A percentile compares a stretch with the other conserved stretches of the same genome.
Conservation (phyloP, 2,329 filamentous ascomycete genomes). For the Sclerotinia sclerotiorum region DNA sequence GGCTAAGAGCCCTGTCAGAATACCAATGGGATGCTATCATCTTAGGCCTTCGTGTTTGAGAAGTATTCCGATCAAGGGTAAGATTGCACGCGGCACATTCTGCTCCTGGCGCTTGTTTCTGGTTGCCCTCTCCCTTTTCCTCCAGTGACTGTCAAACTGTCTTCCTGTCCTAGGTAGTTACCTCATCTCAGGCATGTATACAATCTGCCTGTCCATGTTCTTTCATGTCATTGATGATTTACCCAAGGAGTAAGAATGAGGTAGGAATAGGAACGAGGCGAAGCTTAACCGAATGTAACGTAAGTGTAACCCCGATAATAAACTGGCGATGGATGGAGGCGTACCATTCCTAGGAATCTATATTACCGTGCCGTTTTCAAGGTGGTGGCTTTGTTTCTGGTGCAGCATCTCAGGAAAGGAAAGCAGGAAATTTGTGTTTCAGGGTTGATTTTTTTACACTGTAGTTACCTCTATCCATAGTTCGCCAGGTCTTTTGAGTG, state of each 20-base stretch:
- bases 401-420: slow-evolving; percentile 16
- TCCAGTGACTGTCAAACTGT: neutral
- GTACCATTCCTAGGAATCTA: neutral
- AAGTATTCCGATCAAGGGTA: slow-evolving; percentile 7
- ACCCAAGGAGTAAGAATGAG: neutral
- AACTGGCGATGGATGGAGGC: neutral
- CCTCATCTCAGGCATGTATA: slow-evolving; percentile 3
- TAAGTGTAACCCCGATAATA: neutral
- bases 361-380: slow-evolving; percentile 2
- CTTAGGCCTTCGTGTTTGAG: slow-evolving; percentile 19
- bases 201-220: neutral
- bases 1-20: neutral
- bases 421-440: slow-evolving; percentile 22
- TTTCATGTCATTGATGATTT: neutral
- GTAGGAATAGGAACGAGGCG: slow-evolving; percentile 13
- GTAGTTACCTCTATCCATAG: neutral
- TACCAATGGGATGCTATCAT: neutral
- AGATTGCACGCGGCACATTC: slow-evolving; percentile 4
- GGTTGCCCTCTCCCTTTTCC: neutral
- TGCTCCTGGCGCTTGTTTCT: slow-evolving; percentile 26
- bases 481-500: neutral
- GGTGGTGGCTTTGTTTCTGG: neutral
- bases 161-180: neutral
- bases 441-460: neutral
- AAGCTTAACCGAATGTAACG: slow-evolving; percentile 14